Base-by-base conservation (phyloP, 768 basidiomycete genomes). In the Tephrocybe sp. region DNA sequence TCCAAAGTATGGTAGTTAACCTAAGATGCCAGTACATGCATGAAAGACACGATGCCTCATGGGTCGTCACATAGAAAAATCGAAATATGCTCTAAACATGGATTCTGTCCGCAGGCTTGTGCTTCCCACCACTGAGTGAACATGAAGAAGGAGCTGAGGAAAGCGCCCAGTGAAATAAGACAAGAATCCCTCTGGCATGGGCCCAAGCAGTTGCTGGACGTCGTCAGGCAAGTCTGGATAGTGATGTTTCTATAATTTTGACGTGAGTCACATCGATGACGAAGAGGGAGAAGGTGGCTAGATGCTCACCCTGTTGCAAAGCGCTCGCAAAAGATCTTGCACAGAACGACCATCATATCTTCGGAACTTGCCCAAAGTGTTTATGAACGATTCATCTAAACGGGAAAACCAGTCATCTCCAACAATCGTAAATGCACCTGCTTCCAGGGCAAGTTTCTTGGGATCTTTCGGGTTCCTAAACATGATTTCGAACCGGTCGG, bases 401-500 rank as follows among this genome's bases (percentile, higher is more conserved):
- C 85, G 79, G 11, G 82, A 66, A 53, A 88, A 83, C 97, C 97
- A 99, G 68, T 98, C 96, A 51, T 80, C 78, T 19, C 94, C 94
- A 2, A 99, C 87, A 43, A 98, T 85, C 8, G 69, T 67, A 30
- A 62, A 57, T 0, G 92, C 89, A 40, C 76, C 78, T 0, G 69
- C 77, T 71, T 99, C 97, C 14, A 99, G 78, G 10, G 77, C 69
- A 11, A 90, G 59, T 19, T 98, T 76, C 49, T 83, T 78, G 0
- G 82, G 76, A 51, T 96, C 92, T 49, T 84, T 85, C 0, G 95
- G 94, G 41, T 96, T 94, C 26, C 92, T 83, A 58, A 87, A 89
- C 92, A 98, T 96, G 65, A 95, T 94, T 68, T 98, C 97, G 66
- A 98, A 99, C 4, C 95, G 83, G 68, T 98, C 96, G 0, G 94